phyloP scores from a whole-genome alignment of 805 yeast genomes.

The Grigorovia jiainica region DNA sequence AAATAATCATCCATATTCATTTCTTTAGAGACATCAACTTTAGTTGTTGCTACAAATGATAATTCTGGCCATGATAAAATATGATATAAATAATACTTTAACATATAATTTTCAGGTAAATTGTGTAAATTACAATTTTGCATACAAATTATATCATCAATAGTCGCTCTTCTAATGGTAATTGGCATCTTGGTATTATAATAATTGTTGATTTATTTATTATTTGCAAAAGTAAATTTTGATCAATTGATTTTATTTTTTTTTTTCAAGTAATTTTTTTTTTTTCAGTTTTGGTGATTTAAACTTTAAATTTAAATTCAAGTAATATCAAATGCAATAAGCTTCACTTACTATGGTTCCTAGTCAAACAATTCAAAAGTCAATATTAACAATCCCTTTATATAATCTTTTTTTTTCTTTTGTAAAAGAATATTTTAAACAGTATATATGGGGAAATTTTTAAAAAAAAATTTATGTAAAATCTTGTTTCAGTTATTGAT shows the following conservation, averaged over 20 bases:
- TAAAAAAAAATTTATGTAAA: too few species aligned
- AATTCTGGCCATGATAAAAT: conserved; percentile 96
- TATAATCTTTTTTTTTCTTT: too few species aligned
- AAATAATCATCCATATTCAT: conserved; percentile 5
- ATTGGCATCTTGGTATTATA: conserved; percentile 76
- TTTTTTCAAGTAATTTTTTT: background rate
- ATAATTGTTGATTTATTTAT: too few species aligned
- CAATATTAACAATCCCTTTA: too few species aligned
- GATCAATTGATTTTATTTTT: background rate
- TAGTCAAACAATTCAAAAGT: too few species aligned
- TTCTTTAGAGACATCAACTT: conserved; percentile 21
- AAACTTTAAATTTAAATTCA: too few species aligned
- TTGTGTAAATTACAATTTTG: conserved; percentile 89
- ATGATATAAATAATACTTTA: conserved; percentile 91
- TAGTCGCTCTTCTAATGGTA: conserved; percentile 80
- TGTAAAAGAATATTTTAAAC: too few species aligned
- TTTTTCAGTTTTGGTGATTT: background rate
- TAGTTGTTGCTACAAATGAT: conserved; percentile 86
- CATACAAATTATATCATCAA: conserved; percentile 84
- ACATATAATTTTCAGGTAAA: conserved; percentile 87
- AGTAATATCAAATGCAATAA: too few species aligned
- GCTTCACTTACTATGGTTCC: too few species aligned
- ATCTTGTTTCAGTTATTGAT: too few species aligned
- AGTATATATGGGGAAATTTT: too few species aligned
- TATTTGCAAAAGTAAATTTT: too few species aligned